These are phyloP conservation scores for Xerocomus potaroensis DNA, from an alignment of 768 basidiomycete genomes.

Conservation along the genomic window DNA sequence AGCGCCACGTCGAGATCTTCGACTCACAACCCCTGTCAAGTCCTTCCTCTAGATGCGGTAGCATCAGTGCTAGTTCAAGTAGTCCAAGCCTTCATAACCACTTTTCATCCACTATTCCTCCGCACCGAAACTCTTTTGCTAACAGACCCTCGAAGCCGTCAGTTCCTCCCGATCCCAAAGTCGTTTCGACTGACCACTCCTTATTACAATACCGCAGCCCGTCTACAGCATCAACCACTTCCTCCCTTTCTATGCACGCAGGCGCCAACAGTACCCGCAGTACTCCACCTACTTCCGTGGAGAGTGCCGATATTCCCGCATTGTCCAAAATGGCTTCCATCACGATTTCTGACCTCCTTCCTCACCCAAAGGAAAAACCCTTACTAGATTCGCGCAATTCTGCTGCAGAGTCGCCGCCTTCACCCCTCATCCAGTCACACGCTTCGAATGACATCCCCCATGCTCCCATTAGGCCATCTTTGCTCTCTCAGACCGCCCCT, in stretches of 20 bases:
- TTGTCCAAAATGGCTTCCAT: conserved; percentile 28
- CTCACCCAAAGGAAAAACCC: conserved; percentile 1
- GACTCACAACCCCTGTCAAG: conserved; percentile 76
- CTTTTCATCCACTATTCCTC: conserved; percentile 9
- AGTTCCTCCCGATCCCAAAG: conserved; percentile 3
- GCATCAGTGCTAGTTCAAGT: conserved; percentile 29
- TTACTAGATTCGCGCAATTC: background rate
- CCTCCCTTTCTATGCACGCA: conserved; percentile 42
- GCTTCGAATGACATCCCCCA: conserved; percentile 15
- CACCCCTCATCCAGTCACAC: conserved; percentile 26
- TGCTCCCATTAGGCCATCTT: conserved; percentile 41
- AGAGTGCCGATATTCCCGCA: conserved; percentile 38
- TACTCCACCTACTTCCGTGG: conserved; percentile 53
- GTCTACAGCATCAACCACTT: conserved; percentile 33
- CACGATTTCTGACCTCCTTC: conserved; percentile 9
- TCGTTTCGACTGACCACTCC: conserved; percentile 7
- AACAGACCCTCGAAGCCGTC: conserved; percentile 23
- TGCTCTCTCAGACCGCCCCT: conserved; percentile 65
- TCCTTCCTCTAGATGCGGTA: conserved; percentile 34
- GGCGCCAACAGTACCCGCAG: conserved; percentile 36
- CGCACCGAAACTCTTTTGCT: conserved; percentile 10
- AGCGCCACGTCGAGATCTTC: conserved; percentile 75
- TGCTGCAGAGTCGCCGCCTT: conserved; percentile 8
- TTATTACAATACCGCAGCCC: conserved; percentile 35
- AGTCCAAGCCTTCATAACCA: conserved; percentile 16